Conservation (phyloP, 257 asterid species). For the Solanum piurae region DNA sequence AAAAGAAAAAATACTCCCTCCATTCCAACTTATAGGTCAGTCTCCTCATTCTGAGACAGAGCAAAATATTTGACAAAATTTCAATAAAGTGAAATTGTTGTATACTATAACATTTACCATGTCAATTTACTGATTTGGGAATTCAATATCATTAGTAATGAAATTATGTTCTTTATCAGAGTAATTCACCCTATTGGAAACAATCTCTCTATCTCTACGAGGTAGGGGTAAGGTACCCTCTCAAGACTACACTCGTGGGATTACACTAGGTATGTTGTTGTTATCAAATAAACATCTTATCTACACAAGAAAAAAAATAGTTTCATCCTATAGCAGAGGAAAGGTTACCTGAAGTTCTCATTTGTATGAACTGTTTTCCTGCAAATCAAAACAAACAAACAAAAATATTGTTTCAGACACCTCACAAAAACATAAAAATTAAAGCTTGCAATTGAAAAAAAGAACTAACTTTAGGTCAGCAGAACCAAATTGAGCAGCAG, state of each 20-base stretch:
- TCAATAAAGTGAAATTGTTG: not conserved
- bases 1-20: not conserved
- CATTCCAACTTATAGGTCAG: not conserved
- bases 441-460: not conserved
- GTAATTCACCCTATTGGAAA: too few species aligned
- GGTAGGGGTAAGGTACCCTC: not conserved
- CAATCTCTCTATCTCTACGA: not conserved
- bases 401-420: not conserved
- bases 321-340: not conserved
- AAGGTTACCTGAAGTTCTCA: constrained; percentile 77
- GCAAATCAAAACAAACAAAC: constrained; percentile 17
- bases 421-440: not conserved
- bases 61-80: not conserved
- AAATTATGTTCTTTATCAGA: not conserved
- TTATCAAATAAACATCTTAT: not conserved
- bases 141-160: not conserved
- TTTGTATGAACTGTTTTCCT: constrained; percentile 86
- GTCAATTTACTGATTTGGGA: not conserved
- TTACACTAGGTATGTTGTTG: not conserved
- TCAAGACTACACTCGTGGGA: not conserved
- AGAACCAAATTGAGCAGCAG: constrained; percentile 96
- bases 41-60: not conserved
- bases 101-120: not conserved
- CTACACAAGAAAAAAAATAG: not conserved
- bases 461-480: constrained; percentile 70